Evolutionary conservation across 2,329 filamentous ascomycete species (phyloP).

Genomic region (Ilyonectria destructans): DNA sequence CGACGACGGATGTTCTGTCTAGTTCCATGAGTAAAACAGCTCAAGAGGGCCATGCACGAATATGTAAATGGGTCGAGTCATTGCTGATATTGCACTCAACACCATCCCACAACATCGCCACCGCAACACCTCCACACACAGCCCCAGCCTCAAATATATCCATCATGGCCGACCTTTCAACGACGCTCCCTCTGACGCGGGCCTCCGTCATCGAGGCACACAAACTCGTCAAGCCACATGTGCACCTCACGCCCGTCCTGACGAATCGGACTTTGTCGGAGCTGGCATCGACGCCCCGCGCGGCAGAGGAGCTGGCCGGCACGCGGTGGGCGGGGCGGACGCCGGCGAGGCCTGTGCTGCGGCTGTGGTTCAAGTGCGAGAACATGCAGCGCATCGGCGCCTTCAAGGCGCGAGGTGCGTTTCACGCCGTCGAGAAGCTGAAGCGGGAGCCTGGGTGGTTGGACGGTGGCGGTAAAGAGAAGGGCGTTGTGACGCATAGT

Average conservation of each 20-base stretch:
- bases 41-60: neutral
- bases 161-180: conserved; percentile 69
- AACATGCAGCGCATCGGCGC: conserved; percentile 92
- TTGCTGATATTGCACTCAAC: neutral
- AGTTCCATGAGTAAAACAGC: neutral
- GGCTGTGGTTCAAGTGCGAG: conserved; percentile 96
- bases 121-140: neutral
- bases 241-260: conserved; percentile 88
- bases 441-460: conserved; percentile 75
- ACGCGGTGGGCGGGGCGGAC: conserved; percentile 71
- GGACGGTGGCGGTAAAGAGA: conserved; percentile 70
- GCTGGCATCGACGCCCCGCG: conserved; percentile 82
- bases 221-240: conserved; percentile 79
- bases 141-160: conserved; percentile 14
- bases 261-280: conserved; percentile 83
- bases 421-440: conserved; percentile 84
- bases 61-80: neutral
- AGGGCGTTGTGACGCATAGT: conserved; percentile 91
- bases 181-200: conserved; percentile 78
- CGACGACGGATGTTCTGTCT: conserved; percentile 4
- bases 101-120: neutral
- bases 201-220: conserved; percentile 81
- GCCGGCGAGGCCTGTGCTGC: conserved; percentile 77
- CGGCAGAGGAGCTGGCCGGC: conserved; percentile 65
- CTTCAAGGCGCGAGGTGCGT: conserved; percentile 93